Percentiles rank a stretch among this genome's conserved stretches.
phyloP scores from a whole-genome alignment of 352 stramenopile genomes.

The Phytophthora hibernalis region DNA sequence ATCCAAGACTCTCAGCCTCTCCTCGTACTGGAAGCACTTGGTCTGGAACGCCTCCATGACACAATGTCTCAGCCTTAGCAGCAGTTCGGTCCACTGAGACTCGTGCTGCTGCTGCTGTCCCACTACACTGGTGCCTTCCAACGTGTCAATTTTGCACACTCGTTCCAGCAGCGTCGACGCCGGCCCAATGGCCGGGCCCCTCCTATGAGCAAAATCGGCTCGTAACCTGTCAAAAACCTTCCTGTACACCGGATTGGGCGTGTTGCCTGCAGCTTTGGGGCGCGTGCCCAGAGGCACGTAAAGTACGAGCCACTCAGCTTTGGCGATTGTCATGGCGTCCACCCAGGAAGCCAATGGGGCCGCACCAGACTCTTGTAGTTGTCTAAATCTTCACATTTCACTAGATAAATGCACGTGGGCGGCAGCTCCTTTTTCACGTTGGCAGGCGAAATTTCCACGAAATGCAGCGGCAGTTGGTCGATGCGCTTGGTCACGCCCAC shows the following conservation, averaged over 20 bases:
- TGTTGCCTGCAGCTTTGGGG: conserved; percentile 53
- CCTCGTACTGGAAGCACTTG: conserved; percentile 84
- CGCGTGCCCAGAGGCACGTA: conserved; percentile 89
- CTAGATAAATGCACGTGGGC: conserved; percentile 76
- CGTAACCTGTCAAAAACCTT: conserved; percentile 83
- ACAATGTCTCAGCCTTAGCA: conserved; percentile 69
- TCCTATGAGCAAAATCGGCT: conserved; percentile 67
- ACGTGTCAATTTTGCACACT: conserved; percentile 87
- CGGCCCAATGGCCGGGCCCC: conserved; percentile 26
- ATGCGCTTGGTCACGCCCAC: conserved; percentile 77
- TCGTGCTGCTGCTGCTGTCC: conserved; percentile 84
- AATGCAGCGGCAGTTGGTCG: conserved; percentile 67
- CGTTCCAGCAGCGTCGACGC: conserved; percentile 43
- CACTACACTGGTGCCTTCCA: conserved; percentile 74
- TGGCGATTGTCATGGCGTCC: conserved; percentile 69
- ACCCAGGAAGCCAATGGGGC: conserved; percentile 64
- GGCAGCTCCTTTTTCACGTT: conserved; percentile 39
- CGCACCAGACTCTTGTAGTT: conserved; percentile 67
- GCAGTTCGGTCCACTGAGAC: conserved; percentile 78
- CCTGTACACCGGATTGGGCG: conserved; percentile 64
- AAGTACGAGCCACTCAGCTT: conserved; percentile 81
- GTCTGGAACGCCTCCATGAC: conserved; percentile 87
- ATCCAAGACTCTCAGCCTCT: conserved; percentile 69
- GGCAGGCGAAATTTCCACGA: conserved; percentile 36
- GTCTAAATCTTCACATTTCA: conserved; percentile 88